Evolutionary conservation across 2,329 filamentous ascomycete genomes (phyloP).

Genomic region (Ceratocystis variospora): DNA sequence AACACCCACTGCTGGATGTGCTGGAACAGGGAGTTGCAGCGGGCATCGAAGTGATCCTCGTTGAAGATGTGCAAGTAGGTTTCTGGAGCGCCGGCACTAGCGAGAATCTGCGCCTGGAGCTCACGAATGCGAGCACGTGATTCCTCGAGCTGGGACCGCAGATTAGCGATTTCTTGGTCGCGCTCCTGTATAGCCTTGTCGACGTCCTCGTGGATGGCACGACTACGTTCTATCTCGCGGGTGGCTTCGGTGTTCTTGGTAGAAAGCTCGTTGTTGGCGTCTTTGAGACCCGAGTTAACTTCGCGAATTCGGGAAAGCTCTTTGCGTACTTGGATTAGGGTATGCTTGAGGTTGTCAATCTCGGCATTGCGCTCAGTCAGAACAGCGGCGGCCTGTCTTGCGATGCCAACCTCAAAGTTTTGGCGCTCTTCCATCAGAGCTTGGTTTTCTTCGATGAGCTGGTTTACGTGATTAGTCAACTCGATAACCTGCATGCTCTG

Average conservation of each 20-base stretch:
- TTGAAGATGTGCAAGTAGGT: constrained; percentile 68
- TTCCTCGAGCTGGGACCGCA: constrained; percentile 64
- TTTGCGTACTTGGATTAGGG: constrained; percentile 64
- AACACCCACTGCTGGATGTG: constrained; percentile 97
- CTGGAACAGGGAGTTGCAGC: constrained; percentile 87
- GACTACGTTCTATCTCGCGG: constrained; percentile 55
- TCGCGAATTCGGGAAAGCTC: constrained; percentile 71
- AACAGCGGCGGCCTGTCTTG: constrained; percentile 52
- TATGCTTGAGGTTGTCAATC: constrained; percentile 67
- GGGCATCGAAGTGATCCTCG: constrained; percentile 88
- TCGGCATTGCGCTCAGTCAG: constrained; percentile 74
- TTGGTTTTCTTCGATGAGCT: constrained; percentile 73
- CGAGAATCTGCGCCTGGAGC: constrained; percentile 41
- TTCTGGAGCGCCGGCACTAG: constrained; percentile 29
- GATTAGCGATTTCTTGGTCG: constrained; percentile 64
- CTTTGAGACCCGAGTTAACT: constrained; percentile 65
- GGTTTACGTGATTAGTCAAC: constrained; percentile 72
- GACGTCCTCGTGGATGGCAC: constrained; percentile 43
- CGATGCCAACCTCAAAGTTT: constrained; percentile 52
- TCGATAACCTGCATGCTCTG: constrained; percentile 97
- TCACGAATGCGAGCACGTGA: constrained; percentile 50
- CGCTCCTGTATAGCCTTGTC: constrained; percentile 60
- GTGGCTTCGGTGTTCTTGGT: constrained; percentile 52
- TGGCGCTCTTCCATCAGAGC: constrained; percentile 58
- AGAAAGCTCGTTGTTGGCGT: constrained; percentile 63